phyloP scores from a whole-genome alignment of 306 rosid genomes.

The Vigna unguiculata region DNA sequence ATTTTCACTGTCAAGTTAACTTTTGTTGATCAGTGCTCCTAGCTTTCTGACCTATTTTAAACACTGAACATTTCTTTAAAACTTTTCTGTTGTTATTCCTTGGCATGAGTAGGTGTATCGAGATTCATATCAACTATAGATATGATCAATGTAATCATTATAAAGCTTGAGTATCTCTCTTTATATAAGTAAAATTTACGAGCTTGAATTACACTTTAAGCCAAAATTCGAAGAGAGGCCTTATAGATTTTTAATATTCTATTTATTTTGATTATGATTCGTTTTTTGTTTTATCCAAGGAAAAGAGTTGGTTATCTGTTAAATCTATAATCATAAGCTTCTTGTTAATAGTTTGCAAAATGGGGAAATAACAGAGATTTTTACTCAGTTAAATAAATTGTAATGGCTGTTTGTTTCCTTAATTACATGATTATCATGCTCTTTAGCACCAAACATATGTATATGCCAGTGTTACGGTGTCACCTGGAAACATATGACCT shows the following conservation, averaged over 20 bases:
- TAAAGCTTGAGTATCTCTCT: neutral
- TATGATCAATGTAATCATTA: neutral
- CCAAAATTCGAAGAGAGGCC: neutral
- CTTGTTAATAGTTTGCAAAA: constrained; percentile 1
- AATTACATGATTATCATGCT: constrained; percentile 20
- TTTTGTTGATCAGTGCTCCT: constrained; percentile 19
- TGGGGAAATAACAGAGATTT: constrained; percentile 5
- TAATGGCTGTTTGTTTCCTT: neutral
- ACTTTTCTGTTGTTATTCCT: neutral
- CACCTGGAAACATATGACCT: constrained; percentile 18
- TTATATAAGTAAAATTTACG: neutral
- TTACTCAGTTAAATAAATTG: neutral
- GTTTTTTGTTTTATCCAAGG: constrained; percentile 3
- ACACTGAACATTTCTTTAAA: neutral
- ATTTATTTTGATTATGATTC: neutral
- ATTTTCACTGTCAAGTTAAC: constrained; percentile 12
- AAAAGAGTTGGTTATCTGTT: neutral
- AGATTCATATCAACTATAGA: neutral
- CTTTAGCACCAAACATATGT: constrained; percentile 21
- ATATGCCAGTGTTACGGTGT: neutral
- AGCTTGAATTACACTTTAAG: neutral
- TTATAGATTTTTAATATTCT: neutral
- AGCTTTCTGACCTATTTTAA: constrained; percentile 13
- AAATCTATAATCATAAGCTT: neutral
- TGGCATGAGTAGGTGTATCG: no score